Evolutionary conservation across 1,139 yeast genomes (phyloP), one percentile per base, ranked within the genome.

Genomic region (Wickerhamiella pararugosa): DNA sequence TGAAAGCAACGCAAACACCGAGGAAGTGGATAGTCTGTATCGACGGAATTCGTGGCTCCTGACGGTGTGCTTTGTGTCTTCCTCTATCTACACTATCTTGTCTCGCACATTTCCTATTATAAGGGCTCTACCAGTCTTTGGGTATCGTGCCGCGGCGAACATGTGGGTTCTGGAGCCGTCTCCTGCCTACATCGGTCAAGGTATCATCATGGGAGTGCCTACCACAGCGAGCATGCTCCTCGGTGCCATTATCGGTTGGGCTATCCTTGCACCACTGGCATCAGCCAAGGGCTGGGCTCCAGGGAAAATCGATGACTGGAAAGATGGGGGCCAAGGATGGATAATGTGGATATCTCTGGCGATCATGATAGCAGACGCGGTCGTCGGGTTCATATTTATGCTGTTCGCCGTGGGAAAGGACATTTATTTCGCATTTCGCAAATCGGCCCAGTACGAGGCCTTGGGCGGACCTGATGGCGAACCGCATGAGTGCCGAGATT

Each of bases 161-260:
- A 66, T 80, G 39, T 82, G 96, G 92, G 77, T 82, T 44, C 73
- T 90, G 46, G 95, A 90, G 58, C 95, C 96, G 0, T 84, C 96
- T 0, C 97, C 98, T 0, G 97, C 98, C 0, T 90, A 90, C 58
- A 72, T 90, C 34, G 98, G 98, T 2, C 98, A 90, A 60, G 98
- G 98, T 4, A 86, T 90, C 36, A 90, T 90, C 44, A 90, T 90
- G 98, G 98, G 98, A 0, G 64, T 84, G 6, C 86, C 90, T 2
- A 87, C 97, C 0, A 94, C 87, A 0, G 69, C 83, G 3, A 82
- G 87, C 49, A 90, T 90, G 97, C 63, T 90, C 36, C 71, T 84
- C 53, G 98, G 98, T 2, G 78, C 94, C 11, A 51, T 90, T 2
- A 54, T 87, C 5, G 98, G 98, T 0, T 90, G 98, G 98, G 94